These are phyloP conservation scores for Phialophora tarda DNA, from an alignment of 2,329 filamentous ascomycete species.

Conservation along the genomic window DNA sequence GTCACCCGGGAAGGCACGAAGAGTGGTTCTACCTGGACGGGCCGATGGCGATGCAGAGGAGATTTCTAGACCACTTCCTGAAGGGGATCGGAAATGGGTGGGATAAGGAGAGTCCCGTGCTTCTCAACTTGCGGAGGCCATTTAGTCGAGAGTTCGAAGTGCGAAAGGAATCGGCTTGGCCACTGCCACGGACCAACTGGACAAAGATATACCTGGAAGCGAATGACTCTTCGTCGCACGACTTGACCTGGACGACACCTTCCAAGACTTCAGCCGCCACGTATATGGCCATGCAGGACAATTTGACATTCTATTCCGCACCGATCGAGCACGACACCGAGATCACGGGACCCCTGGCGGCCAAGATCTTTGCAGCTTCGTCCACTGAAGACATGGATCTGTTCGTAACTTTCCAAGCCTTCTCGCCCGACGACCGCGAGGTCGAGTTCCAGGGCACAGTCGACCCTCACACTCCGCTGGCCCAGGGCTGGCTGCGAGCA, in stretches of 20 bases:
- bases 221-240: neutral
- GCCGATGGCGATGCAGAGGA: slow-evolving; percentile 69
- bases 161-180: slow-evolving; percentile 18
- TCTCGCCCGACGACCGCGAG: slow-evolving; percentile 19
- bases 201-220: slow-evolving; percentile 20
- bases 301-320: slow-evolving; percentile 18
- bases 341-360: slow-evolving; percentile 24
- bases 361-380: slow-evolving; percentile 24
- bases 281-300: slow-evolving; percentile 9
- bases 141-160: slow-evolving; percentile 17
- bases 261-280: neutral
- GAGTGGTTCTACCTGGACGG: slow-evolving; percentile 74
- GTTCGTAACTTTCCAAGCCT: slow-evolving; percentile 28
- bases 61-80: slow-evolving; percentile 73
- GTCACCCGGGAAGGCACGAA: slow-evolving; percentile 73
- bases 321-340: slow-evolving; percentile 19
- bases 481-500: slow-evolving; percentile 28
- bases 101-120: slow-evolving; percentile 21
- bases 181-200: slow-evolving; percentile 21
- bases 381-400: slow-evolving; percentile 22
- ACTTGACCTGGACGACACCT: slow-evolving; percentile 8
- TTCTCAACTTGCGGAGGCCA: slow-evolving; percentile 15
- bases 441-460: slow-evolving; percentile 27
- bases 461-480: slow-evolving; percentile 28
- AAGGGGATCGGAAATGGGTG: slow-evolving; percentile 63